Evolutionary conservation across 345 rosid genomes (phyloP).

Genomic region (Microcos paniculata): DNA sequence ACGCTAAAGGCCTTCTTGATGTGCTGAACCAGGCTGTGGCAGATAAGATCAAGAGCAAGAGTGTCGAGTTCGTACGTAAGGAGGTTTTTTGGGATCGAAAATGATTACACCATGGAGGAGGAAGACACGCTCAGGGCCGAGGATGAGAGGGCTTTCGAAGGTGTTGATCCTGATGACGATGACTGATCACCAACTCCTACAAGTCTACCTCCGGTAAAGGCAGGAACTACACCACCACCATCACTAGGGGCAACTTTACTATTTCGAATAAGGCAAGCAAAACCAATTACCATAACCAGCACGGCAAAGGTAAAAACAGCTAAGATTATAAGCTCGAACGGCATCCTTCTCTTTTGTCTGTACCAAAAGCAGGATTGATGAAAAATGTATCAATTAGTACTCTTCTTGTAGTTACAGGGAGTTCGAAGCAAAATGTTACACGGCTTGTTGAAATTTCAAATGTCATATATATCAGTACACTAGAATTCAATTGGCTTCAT

Average conservation of each 20-base stretch:
- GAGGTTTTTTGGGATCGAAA: slow-evolving; percentile 31
- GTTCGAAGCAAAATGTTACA: background rate
- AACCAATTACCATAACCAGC: background rate
- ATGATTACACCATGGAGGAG: slow-evolving; percentile 39
- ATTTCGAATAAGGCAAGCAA: background rate
- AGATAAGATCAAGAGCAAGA: slow-evolving; percentile 31
- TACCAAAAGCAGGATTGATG: no score
- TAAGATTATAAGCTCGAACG: background rate
- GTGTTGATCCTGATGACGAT: slow-evolving; percentile 15
- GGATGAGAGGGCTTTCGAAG: slow-evolving; percentile 32
- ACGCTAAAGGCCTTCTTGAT: slow-evolving; percentile 28
- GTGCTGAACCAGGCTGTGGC: slow-evolving; percentile 25
- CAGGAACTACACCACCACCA: background rate
- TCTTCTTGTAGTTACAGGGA: background rate
- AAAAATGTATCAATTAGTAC: background rate
- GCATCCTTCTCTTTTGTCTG: background rate
- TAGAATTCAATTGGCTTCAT: background rate
- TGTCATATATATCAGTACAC: fast-evolving
- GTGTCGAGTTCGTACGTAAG: slow-evolving; percentile 34
- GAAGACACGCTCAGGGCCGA: slow-evolving; percentile 24
- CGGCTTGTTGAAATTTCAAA: background rate
- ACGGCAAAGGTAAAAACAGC: background rate
- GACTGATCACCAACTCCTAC: background rate
- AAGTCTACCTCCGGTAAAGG: background rate
- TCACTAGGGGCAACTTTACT: background rate